A percentile compares a stretch with the other conserved stretches of the same genome.
These are phyloP conservation scores for Fraxinus nigra DNA, from an alignment of 305 asterid genomes.

Conservation along the genomic window DNA sequence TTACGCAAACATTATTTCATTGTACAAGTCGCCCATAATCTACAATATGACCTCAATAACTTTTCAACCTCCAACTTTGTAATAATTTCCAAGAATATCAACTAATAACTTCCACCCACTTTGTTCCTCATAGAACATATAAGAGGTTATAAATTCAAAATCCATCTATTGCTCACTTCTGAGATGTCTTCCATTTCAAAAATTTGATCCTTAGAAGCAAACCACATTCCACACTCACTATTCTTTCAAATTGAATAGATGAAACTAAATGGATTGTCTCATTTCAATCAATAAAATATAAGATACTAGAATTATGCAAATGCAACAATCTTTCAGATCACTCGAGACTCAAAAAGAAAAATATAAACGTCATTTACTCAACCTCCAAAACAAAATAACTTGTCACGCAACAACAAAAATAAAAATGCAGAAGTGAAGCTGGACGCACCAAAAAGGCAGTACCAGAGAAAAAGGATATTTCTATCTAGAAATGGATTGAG, in stretches of 20 bases:
- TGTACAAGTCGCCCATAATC: neutral
- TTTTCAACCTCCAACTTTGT: slow-evolving; percentile 4
- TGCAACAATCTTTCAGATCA: slow-evolving; percentile 24
- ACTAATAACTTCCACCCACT: no score
- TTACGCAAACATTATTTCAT: neutral
- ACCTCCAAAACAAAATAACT: slow-evolving; percentile 24
- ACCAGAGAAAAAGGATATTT: neutral
- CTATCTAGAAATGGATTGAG: neutral
- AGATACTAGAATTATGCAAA: slow-evolving; percentile 11
- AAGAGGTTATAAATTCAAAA: neutral
- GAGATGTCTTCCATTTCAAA: slow-evolving; percentile 2
- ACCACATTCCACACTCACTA: neutral
- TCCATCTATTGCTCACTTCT: slow-evolving; percentile 2
- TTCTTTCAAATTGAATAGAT: slow-evolving; percentile 9
- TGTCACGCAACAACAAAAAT: neutral
- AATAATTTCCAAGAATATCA: no score
- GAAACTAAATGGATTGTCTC: neutral
- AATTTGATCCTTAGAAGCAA: neutral
- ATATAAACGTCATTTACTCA: slow-evolving; percentile 4
- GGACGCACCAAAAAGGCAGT: neutral
- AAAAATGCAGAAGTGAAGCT: neutral
- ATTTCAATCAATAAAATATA: slow-evolving; percentile 18
- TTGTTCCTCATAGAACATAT: slow-evolving; percentile 8
- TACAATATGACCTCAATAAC: slow-evolving; percentile 1
- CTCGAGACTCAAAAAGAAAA: slow-evolving; percentile 23